Evolutionary conservation across 2,329 filamentous ascomycete species (phyloP), one percentile per base, ranked within the genome.

Genomic region (Dendrostoma leiphaemia): DNA sequence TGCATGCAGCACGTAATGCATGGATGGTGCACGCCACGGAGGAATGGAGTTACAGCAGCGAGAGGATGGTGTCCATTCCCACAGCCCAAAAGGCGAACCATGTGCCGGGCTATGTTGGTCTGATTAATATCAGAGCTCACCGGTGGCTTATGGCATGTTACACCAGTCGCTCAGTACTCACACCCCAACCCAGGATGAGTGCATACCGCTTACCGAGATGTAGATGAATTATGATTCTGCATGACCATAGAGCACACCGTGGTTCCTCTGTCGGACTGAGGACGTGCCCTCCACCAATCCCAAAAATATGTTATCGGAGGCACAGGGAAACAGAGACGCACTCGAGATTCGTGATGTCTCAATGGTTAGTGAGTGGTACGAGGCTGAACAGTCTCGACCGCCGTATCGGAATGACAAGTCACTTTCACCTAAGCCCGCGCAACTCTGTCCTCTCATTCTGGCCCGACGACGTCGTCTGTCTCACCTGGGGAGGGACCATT

Each of bases 1-100:
- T 58, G 56, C 52, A 48, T 57, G 56, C 56, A 58, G 56, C 52
- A 55, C 52, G 56, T 48, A 51, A 51, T 45, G 52, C 56, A 58
- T 48, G 56, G 56, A 34, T 55, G 44, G 43, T 41, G 56, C 52
- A 55, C 52, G 48, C 44, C 35, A 48, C 50, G 48, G 46, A 48
- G 51, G 34, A 46, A 38, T 47, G 45, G 45, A 21, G 43, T 47
- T 47, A 40, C 51, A 26, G 35, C 49, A 54, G 45, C 51, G 55
- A 57, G 51, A 57, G 54, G 51, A 57, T 45, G 51, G 48, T 47
- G 41, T 45, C 51, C 47, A 35, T 48, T 45, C 9, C 40, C 35
- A 38, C 44, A 45, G 55, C 51, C 34, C 56, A 48, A 23, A 37
- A 35, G 23, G 56, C 46, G 52, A 55, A 55, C 48, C 52, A 43